Base-by-base conservation (phyloP, 331 rosid genomes). In the Arachis monticola region DNA sequence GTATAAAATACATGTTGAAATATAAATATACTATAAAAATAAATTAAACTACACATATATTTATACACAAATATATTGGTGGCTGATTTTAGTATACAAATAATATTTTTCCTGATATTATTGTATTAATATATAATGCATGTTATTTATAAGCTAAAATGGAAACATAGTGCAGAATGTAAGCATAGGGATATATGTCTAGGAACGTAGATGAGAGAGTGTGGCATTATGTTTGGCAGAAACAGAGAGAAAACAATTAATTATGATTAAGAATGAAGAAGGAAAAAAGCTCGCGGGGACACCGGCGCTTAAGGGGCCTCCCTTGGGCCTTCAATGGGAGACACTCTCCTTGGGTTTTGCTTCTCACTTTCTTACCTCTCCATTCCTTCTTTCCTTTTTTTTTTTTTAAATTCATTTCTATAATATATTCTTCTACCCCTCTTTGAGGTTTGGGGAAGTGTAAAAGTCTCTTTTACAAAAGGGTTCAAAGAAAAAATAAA, bases 221-320 rank as follows among this genome's bases (percentile, higher is more conserved):
- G 60, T 71, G 76, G 74, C 12, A 70, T 77, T 27, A 27, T 27
- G 66, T 72, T 84, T 68, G 35, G 48, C 62, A 79, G 79, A 73
- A 59, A 72, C n/a, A 63, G 30, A 38, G 41, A 38, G 41, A 38
- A 38, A 38, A 38, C 5, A 38, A 38, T 38, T 38, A 38, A 38
- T 38, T 38, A 38, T 38, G 41, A 38, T 38, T 48, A 77, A 70
- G 60, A 52, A 27, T 27, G 1, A 85, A 83, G 81, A 76, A 68
- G 76, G 60, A 60, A 89, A 85, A 80, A 80, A 69, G 77, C 58
- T 68, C 64, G 85, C 92, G 96, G 92, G 82, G 91, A 94, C 99
- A 94, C 91, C 97, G 99, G 93, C 99, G 93, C 96, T 67, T 84
- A 90, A 88, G 85, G 70, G 95, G 79, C 86, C 90, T 91, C 95